These are phyloP conservation scores for Puccinia novopanici DNA, from an alignment of 1,284 basidiomycete species.

Conservation along the genomic window DNA sequence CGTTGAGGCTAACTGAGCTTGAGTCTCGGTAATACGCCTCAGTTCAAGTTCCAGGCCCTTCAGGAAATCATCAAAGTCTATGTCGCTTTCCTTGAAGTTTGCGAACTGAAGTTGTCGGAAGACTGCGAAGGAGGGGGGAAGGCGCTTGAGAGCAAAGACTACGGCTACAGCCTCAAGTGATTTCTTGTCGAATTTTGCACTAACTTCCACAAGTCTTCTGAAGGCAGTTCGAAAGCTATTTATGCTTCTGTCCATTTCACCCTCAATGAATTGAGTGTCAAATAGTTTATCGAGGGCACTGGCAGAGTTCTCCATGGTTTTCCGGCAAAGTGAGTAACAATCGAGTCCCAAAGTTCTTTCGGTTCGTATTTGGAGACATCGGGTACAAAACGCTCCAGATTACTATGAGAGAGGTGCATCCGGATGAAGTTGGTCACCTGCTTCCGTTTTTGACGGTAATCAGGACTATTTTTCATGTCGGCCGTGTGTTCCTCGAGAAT, in stretches of 20 bases:
- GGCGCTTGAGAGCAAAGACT: not conserved
- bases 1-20: not conserved
- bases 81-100: constrained; percentile 4
- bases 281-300: not conserved
- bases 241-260: not conserved
- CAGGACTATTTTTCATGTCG: not conserved
- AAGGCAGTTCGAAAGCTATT: not conserved
- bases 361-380: not conserved
- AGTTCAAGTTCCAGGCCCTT: not conserved
- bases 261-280: not conserved
- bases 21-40: not conserved
- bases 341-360: not conserved
- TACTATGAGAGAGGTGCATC: not conserved
- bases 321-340: not conserved
- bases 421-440: constrained; percentile 11
- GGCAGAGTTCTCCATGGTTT: constrained; percentile 7
- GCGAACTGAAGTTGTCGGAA: not conserved
- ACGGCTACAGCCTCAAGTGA: not conserved
- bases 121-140: not conserved
- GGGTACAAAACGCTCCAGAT: not conserved
- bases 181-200: not conserved
- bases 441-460: not conserved
- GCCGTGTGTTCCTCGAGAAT: not conserved
- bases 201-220: not conserved
- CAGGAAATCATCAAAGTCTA: not conserved